These are phyloP conservation scores for Kregervanrija delftensis DNA, from an alignment of 805 yeast species.

Conservation along the genomic window DNA sequence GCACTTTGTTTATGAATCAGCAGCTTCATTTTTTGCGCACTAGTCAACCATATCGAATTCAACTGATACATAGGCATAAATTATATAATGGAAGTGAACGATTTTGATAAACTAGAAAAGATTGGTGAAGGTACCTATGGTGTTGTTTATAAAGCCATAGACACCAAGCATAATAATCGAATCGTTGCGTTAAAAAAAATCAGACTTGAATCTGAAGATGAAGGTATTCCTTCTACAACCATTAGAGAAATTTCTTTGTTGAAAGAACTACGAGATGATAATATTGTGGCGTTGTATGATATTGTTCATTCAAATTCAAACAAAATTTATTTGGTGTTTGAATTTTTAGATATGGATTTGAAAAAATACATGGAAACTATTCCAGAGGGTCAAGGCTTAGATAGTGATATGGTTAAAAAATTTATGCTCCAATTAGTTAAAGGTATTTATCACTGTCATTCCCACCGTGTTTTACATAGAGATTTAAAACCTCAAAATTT, in stretches of 20 bases:
- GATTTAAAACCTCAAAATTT: slow-evolving; percentile 96
- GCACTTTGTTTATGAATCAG: too few species aligned
- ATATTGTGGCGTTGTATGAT: slow-evolving; percentile 85
- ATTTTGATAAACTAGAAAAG: slow-evolving; percentile 90
- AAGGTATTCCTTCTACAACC: slow-evolving; percentile 98
- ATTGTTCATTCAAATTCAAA: slow-evolving; percentile 93
- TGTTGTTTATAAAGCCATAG: slow-evolving; percentile 94
- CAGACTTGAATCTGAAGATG: slow-evolving; percentile 92
- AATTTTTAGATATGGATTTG: slow-evolving; percentile 87
- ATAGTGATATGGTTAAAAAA: slow-evolving; percentile 82
- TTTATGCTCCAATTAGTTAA: slow-evolving; percentile 88
- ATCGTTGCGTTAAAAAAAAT: slow-evolving; percentile 94
- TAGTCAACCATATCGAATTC: too few species aligned
- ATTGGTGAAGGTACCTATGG: slow-evolving; percentile 99
- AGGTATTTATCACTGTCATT: slow-evolving; percentile 90
- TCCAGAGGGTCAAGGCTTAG: slow-evolving; percentile 86
- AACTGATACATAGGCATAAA: neutral
- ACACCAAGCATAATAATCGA: slow-evolving; percentile 82
- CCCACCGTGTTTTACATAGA: slow-evolving; percentile 89
- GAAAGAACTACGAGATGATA: slow-evolving; percentile 90
- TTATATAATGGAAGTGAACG: slow-evolving; percentile 78
- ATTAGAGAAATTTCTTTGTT: slow-evolving; percentile 91
- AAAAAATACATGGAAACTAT: slow-evolving; percentile 96
- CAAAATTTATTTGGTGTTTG: slow-evolving; percentile 88
- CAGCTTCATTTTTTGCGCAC: too few species aligned